Conservation (phyloP, 176 grass and related monocot species). For the Carex kokanica region DNA sequence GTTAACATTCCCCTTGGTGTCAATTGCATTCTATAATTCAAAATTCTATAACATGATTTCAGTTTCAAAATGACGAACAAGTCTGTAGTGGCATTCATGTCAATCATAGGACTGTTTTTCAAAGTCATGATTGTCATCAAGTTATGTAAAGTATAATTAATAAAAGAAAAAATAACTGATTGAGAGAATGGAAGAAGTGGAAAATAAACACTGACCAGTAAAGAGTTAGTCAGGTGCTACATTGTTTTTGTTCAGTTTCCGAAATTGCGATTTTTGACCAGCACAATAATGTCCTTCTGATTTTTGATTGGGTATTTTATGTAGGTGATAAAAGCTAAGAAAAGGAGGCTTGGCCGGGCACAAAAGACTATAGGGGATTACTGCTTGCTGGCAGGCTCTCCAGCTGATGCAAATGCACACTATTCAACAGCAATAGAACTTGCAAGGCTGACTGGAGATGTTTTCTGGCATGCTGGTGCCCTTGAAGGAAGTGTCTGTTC, state of each 20-base stretch:
- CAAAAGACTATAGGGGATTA: constrained; percentile 99
- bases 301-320: constrained; percentile 8
- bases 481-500: constrained; percentile 96
- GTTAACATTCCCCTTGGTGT: neutral
- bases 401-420: constrained; percentile 93
- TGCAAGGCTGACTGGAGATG: constrained; percentile 93
- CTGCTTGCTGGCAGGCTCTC: constrained; percentile 91
- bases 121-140: neutral
- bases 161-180: neutral
- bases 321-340: constrained; percentile 98
- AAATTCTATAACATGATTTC: neutral
- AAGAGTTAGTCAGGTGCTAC: constrained; percentile 17
- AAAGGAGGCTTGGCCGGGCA: constrained; percentile 85
- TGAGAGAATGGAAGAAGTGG: neutral
- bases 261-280: constrained; percentile 34
- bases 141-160: neutral
- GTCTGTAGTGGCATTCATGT: neutral
- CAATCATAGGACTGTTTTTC: neutral
- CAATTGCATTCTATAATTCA: neutral
- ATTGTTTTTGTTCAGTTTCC: constrained; percentile 26
- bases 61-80: neutral
- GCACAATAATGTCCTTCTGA: constrained; percentile 11
- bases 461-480: constrained; percentile 99
- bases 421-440: constrained; percentile 96
- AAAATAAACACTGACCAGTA: neutral